Evolutionary conservation across 2,329 filamentous ascomycete species (phyloP), one percentile per base, ranked within the genome.

Genomic region (Fusarium secorum): DNA sequence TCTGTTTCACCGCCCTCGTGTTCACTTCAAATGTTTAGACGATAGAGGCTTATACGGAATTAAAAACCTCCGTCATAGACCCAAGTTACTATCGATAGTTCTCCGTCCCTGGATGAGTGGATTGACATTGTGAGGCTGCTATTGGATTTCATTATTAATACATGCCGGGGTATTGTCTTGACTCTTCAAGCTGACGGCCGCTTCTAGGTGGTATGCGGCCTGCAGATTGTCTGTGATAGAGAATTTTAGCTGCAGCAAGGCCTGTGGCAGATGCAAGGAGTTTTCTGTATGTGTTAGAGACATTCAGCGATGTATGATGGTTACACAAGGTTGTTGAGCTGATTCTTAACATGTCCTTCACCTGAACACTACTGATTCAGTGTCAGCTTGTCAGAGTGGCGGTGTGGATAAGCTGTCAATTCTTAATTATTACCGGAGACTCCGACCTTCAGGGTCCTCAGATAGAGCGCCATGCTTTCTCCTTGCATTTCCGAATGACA

Each of bases 81-180:
- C 35, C 35, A 8, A n/a, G n/a, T 22, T 30, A 22, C 24, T 32
- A n/a, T 26, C 26, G n/a, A 59, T 39, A 68, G 46, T 63, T 45
- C 41, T 44, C 20, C 20, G 28, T 48, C 32, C 30, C 26, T 44
- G 39, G 8, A 39, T 35, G 11, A 44, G 53, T 54, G 48, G 55
- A 45, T 67, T 64, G 32, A 24, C n/a, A n/a, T 49, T 39, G 26
- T 18, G 35, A 14, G 33, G 17, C 39, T 30, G 68, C 68, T 64
- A 71, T 71, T 71, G 68, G 67, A 41, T 48, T 33, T 49, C 58
- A n/a, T 45, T 49, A 53, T 45, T 36, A 49, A 36, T 52, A 20
- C 39, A 55, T 65, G 55, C 46, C 46, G 63, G 49, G 58, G 63
- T 51, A 55, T 24, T 69, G 66, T 66, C 60, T 69, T 39, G 48